Conservation (phyloP, 2,329 filamentous ascomycete species). For the Huntiella savannae region DNA sequence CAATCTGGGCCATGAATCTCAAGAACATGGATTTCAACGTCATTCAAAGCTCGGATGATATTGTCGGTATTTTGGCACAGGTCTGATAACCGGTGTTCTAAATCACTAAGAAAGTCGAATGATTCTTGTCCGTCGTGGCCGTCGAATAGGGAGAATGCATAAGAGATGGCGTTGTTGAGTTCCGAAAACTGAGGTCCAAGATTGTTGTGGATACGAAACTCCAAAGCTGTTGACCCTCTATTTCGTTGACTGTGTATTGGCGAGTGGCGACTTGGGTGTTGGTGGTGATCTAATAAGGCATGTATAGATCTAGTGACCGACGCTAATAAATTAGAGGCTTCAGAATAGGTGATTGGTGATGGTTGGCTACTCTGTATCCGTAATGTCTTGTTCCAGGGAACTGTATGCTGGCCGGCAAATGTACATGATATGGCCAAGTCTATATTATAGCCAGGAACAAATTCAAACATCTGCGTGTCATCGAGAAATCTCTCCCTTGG, state of each 20-base stretch:
- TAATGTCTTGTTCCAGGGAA: slow-evolving; percentile 22
- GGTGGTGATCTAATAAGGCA: slow-evolving; percentile 21
- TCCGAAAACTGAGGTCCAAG: slow-evolving; percentile 29
- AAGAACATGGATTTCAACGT: slow-evolving; percentile 29
- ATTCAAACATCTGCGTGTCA: slow-evolving; percentile 26
- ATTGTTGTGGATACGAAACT: slow-evolving; percentile 29
- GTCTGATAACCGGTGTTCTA: slow-evolving; percentile 21
- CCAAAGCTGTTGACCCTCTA: slow-evolving; percentile 13
- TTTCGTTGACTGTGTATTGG: too few relatives aligned
- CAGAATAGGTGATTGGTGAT: slow-evolving; percentile 26
- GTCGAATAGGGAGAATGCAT: slow-evolving; percentile 27
- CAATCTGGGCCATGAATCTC: slow-evolving; percentile 28
- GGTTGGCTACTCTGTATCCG: slow-evolving; percentile 28
- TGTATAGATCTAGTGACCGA: slow-evolving; percentile 25
- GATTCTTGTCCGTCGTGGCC: slow-evolving; percentile 25
- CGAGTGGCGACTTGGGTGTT: background rate
- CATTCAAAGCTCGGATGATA: slow-evolving; percentile 23
- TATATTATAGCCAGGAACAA: slow-evolving; percentile 30
- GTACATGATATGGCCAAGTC: slow-evolving; percentile 26
- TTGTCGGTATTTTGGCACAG: slow-evolving; percentile 24
- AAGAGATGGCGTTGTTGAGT: slow-evolving; percentile 24
- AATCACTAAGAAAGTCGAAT: slow-evolving; percentile 22
- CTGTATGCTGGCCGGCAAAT: slow-evolving; percentile 19
- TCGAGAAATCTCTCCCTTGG: slow-evolving; percentile 27
- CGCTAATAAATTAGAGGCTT: slow-evolving; percentile 29